phyloP scores from a whole-genome alignment of 495 filamentous ascomycete species.

The Hypomontagnella submonticulosa region DNA sequence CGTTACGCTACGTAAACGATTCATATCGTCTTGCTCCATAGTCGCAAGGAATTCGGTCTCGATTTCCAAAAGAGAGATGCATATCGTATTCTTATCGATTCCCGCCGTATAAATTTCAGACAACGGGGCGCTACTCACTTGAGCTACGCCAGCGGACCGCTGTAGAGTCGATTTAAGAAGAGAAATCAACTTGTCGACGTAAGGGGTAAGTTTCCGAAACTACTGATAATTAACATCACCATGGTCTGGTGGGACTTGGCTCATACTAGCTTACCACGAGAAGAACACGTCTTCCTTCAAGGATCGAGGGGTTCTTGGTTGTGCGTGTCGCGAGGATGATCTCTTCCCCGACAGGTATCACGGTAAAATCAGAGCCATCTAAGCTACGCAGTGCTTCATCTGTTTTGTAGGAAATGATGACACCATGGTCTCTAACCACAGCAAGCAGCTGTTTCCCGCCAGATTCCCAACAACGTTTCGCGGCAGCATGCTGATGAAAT shows the following conservation, averaged over 20 bases:
- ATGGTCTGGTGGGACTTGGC: background rate
- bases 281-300: conserved; percentile 9
- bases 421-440: conserved; percentile 5
- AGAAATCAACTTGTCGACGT: background rate
- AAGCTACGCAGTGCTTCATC: conserved; percentile 14
- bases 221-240: background rate
- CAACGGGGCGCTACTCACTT: conserved; percentile 6
- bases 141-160: background rate
- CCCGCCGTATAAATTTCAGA: conserved; percentile 3
- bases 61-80: conserved; percentile 42
- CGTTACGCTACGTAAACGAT: conserved; percentile 46
- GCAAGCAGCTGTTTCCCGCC: background rate
- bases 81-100: conserved; percentile 25
- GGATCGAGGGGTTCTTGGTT: background rate
- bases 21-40: conserved; percentile 44
- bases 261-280: conserved; percentile 25
- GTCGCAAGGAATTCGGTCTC: conserved; percentile 45
- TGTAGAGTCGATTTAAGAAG: conserved; percentile 7
- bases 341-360: conserved; percentile 1
- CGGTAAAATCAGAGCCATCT: conserved; percentile 1
- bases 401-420: conserved; percentile 30
- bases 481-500: conserved; percentile 16
- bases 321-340: conserved; percentile 20
- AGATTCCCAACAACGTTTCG: conserved; percentile 5
- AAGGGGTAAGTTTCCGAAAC: conserved; percentile 2